phyloP scores from a whole-genome alignment of 192 early-diverging fungal genomes.

The Chytriomyces sp. region DNA sequence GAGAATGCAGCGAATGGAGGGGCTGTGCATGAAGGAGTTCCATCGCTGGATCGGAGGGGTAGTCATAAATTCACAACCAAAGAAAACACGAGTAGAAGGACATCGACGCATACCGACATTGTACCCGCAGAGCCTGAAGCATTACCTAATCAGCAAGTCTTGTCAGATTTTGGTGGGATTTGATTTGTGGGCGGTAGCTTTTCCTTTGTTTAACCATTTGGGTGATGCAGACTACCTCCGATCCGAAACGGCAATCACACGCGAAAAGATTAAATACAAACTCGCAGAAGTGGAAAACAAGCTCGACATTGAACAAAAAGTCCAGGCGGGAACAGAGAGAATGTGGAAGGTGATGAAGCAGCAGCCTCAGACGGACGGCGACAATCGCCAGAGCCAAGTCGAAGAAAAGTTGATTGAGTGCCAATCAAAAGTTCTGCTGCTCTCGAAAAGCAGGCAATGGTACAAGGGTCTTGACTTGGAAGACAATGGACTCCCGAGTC shows the following conservation, averaged over 20 bases:
- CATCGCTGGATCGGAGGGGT: background rate
- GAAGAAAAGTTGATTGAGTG: constrained; percentile 57
- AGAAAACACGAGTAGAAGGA: background rate
- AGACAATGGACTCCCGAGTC: constrained; percentile 49
- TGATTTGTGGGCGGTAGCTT: background rate
- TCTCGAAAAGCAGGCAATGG: constrained; percentile 66
- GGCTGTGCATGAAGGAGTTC: background rate
- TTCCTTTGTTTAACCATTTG: background rate
- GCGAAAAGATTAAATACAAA: constrained; percentile 69
- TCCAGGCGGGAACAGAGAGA: constrained; percentile 79
- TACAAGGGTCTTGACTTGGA: constrained; percentile 87
- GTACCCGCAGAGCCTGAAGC: background rate
- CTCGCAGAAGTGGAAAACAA: constrained; percentile 87
- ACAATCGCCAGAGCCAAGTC: constrained; percentile 19
- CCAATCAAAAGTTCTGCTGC: constrained; percentile 50
- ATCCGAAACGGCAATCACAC: constrained; percentile 53
- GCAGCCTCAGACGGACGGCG: constrained; percentile 37
- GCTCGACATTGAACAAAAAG: constrained; percentile 92
- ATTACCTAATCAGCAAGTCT: background rate
- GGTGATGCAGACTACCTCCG: constrained; percentile 48
- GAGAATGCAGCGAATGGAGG: background rate
- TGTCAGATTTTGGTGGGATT: background rate
- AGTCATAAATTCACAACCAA: background rate
- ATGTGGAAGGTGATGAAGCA: constrained; percentile 52
- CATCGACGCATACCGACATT: background rate